These are phyloP conservation scores for Dactylellina parvicollis DNA, from an alignment of 2,329 filamentous ascomycete genomes.

Conservation along the genomic window DNA sequence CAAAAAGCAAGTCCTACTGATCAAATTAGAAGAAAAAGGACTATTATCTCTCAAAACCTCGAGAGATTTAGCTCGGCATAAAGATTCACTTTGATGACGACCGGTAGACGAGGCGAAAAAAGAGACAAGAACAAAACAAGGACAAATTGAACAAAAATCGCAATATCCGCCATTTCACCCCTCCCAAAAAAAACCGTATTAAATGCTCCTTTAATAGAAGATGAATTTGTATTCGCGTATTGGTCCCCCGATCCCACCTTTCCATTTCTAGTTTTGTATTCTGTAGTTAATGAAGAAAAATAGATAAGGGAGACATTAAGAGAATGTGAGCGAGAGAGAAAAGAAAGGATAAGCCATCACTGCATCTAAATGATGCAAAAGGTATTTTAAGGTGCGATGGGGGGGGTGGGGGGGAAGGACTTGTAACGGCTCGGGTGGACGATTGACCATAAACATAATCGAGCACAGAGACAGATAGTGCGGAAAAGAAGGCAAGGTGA, in stretches of 20 bases:
- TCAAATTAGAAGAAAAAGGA: neutral
- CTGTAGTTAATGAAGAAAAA: slow-evolving; percentile 31
- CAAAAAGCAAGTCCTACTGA: neutral
- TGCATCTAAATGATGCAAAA: slow-evolving; percentile 33
- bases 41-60: no score
- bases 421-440: slow-evolving; percentile 40
- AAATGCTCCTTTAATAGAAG: slow-evolving; percentile 9
- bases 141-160: slow-evolving; percentile 2
- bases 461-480: slow-evolving; percentile 47
- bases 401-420: slow-evolving; percentile 26
- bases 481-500: slow-evolving; percentile 32
- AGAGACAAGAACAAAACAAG: neutral
- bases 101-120: neutral
- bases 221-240: slow-evolving; percentile 6
- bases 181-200: no score
- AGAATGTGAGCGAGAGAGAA: slow-evolving; percentile 5
- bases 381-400: slow-evolving; percentile 19
- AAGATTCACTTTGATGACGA: no score
- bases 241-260: slow-evolving; percentile 43
- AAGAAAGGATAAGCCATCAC: slow-evolving; percentile 42
- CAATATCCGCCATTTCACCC: slow-evolving; percentile 1
- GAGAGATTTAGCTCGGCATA: no score
- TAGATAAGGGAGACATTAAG: slow-evolving; percentile 21
- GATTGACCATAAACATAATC: slow-evolving; percentile 40
- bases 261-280: slow-evolving; percentile 40